Base-by-base conservation (phyloP, 2,329 filamentous ascomycete genomes). In the Alternaria novae-zelandiae region DNA sequence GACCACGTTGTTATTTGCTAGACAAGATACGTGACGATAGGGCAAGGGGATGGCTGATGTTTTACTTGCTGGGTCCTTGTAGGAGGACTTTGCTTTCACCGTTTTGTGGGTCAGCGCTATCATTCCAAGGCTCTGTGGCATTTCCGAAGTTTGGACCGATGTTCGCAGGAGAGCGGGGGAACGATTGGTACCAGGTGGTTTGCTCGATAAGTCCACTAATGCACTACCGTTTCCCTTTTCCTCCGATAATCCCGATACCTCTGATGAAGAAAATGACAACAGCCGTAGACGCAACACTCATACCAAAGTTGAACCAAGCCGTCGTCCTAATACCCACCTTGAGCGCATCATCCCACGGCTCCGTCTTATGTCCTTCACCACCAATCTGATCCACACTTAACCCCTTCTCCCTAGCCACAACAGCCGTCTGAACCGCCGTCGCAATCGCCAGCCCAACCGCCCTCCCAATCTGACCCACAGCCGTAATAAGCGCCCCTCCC, bases 401-500 rank as follows among this genome's bases (percentile, higher is more conserved):
- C 0, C 71, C 74, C 67, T 65, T 73, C 59, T 69, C 71, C 59
- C 58, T 67, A 53, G 63, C 78, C 43, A 72, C 70, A 32, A 90
- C 85, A 0, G 87, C 85, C 0, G 88, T 88, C 74, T 92, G 89
- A 2, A 91, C 81, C 0, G 88, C 88, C 0, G 89, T 91, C 3
- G 85, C 86, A 30, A 92, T 82, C 1, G 89, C 90, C 1, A 92
- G 80, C 2, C 88, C 86, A n/a, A 92, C 84, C 0, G 89, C 86
- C 7, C 90, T 82, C 0, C 90, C 90, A 30, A 91, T 81, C 71
- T 91, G 89, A 0, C 87, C 87, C 12, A 89, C 85, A 0, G 89
- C 85, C 63, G 91, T 91, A 73, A 92, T 87, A 9, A 91, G 83
- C 0, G 89, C 90, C 1, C 89, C 90, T 0, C 89, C 90, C 0